Evolutionary conservation across 345 rosid species (phyloP), one percentile per base, ranked within the genome.

Genomic region (Lumnitzera racemosa): DNA sequence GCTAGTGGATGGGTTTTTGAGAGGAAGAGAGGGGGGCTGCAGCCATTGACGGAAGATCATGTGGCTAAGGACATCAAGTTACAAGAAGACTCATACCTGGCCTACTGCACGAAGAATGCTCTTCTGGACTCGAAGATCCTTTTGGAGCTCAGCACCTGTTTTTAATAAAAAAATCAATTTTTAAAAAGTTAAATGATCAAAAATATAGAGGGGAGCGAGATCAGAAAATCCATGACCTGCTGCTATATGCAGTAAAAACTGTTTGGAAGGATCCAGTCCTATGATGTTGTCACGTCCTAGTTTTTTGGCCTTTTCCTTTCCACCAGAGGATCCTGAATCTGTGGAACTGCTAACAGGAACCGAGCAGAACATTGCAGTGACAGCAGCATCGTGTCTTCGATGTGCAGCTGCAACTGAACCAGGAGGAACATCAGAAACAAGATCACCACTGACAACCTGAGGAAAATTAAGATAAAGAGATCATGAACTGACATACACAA

Each of bases 381-480:
- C 88, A 16, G 70, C 77, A 46, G 96, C 97, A 81, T 87, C 88
- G 71, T 89, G 90, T 48, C 96, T 80, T 78, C 99, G 84, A 72
- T 94, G 99, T 68, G 88, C 81, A 67, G 97, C 96, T 0, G 89
- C 91, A 49, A 89, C 85, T 53, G 91, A 89, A 72, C 97, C 96
- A 65, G 81, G 95, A 76, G 95, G 77, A 81, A 94, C 86, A 78
- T 94, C 99, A 73, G 97, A 85, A 73, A 94, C 90, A 76, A 94
- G 89, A 80, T 94, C 99, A 69, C 97, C 99, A 75, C 96, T 89
- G 67, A 94, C 78, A 24, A 89, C 91, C 97, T 94, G 83, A 67
- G 58, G 58, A 70, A 69, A 58, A 50, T 67, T 67, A 61, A 55
- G 11, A 63, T 24, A 46, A 15, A 5, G 20, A 14, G 25, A 46